Evolutionary conservation across 495 filamentous ascomycete species (phyloP).

Genomic region (Haplographium delicatum): DNA sequence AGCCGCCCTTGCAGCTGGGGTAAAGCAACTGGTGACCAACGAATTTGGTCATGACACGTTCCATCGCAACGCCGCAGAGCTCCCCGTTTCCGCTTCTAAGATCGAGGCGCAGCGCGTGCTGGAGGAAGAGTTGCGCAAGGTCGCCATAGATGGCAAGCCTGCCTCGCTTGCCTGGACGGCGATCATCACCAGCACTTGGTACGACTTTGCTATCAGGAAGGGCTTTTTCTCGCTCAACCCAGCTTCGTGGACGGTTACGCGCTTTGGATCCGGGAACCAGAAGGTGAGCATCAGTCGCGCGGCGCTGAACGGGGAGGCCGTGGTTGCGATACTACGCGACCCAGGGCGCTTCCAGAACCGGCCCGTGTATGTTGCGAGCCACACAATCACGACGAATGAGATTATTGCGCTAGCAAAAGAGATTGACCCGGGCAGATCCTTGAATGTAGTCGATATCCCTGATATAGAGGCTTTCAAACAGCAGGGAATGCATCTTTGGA

Average conservation of each 20-base stretch:
- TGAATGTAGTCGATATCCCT: not conserved
- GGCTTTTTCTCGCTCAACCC: not conserved
- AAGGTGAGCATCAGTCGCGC: not conserved
- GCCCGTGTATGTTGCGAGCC: not conserved
- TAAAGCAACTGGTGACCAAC: not conserved
- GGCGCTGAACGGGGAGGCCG: not conserved
- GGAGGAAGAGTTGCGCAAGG: not conserved
- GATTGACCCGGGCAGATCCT: not conserved
- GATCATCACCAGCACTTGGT: not conserved
- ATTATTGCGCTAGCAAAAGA: not conserved
- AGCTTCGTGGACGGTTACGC: not conserved
- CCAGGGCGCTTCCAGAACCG: conserved; percentile 2
- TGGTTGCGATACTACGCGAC: not conserved
- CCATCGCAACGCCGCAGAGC: not conserved
- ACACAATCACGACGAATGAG: not conserved
- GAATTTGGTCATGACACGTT: not conserved
- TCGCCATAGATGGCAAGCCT: not conserved
- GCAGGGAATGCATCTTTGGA: not conserved
- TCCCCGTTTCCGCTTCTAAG: not conserved
- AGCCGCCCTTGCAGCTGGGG: not conserved
- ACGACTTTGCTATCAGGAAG: not conserved
- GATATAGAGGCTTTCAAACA: not conserved
- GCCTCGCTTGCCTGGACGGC: not conserved
- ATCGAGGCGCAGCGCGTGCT: not conserved
- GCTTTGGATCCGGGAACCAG: not conserved